These are phyloP conservation scores for Annulohypoxylon maeteangense DNA, from an alignment of 495 filamentous ascomycete species.

Conservation along the genomic window DNA sequence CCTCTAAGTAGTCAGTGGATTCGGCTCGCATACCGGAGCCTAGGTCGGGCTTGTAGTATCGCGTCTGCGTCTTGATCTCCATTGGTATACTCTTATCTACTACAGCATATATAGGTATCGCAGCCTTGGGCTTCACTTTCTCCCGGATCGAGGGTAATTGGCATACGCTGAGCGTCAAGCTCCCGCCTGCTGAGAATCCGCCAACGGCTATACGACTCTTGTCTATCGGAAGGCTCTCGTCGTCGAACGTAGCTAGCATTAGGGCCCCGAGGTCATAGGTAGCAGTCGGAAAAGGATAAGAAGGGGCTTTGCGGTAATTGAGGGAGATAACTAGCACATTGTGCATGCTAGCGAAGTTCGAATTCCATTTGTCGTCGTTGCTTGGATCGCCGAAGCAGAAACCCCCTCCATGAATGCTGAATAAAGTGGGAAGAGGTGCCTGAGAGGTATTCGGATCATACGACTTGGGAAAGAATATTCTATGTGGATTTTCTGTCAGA, in stretches of 20 bases:
- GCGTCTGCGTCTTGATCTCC: conserved; percentile 32
- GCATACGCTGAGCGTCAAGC: conserved; percentile 46
- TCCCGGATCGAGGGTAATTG: conserved; percentile 45
- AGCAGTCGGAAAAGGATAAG: conserved; percentile 46
- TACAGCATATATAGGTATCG: conserved; percentile 49
- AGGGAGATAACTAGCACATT: conserved; percentile 50
- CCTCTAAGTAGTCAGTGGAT: conserved; percentile 40
- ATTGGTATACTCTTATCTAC: conserved; percentile 41
- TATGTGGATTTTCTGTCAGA: conserved; percentile 19
- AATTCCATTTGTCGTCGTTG: conserved; percentile 55
- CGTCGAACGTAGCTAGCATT: conserved; percentile 38
- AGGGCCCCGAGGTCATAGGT: conserved; percentile 50
- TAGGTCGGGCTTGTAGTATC: conserved; percentile 50
- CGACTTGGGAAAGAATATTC: conserved; percentile 52
- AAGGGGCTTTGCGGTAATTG: conserved; percentile 53
- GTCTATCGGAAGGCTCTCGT: conserved; percentile 51
- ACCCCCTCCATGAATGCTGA: conserved; percentile 56
- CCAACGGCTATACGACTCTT: conserved; percentile 45
- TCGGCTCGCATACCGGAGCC: conserved; percentile 41
- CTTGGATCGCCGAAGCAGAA: conserved; percentile 49
- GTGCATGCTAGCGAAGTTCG: conserved; percentile 46
- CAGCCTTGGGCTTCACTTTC: conserved; percentile 42
- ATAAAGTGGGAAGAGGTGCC: conserved; percentile 47
- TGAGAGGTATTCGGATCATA: conserved; percentile 34
- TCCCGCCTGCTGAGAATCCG: conserved; percentile 54